A percentile compares a stretch with the other conserved stretches of the same genome.
phyloP scores from a whole-genome alignment of 495 filamentous ascomycete species.

The Hyaloscypha bicolor region DNA sequence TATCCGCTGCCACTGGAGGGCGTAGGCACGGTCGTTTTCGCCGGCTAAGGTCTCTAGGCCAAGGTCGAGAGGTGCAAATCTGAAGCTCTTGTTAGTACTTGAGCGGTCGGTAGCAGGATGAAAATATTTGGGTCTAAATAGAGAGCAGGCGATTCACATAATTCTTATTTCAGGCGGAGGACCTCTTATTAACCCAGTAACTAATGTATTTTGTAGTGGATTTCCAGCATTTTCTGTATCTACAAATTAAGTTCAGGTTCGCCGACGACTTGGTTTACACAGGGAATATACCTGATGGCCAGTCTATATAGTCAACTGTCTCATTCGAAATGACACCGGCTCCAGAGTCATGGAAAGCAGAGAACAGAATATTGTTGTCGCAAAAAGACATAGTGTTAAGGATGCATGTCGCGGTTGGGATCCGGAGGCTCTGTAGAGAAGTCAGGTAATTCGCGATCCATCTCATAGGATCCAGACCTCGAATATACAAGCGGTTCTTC shows the following conservation, averaged over 20 bases:
- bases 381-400: slow-evolving; percentile 12
- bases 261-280: background rate
- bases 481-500: no score
- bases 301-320: slow-evolving; percentile 4
- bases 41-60: background rate
- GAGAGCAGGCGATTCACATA: no score
- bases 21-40: background rate
- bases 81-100: background rate
- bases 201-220: background rate
- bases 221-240: background rate
- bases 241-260: background rate
- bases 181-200: background rate
- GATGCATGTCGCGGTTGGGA: no score
- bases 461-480: no score
- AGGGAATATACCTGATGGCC: background rate
- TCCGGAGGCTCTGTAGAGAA: no score
- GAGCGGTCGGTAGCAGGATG: no score
- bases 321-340: background rate
- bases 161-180: background rate
- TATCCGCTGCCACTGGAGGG: background rate
- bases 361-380: background rate
- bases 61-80: slow-evolving; percentile 10
- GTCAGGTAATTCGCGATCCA: no score
- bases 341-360: background rate
- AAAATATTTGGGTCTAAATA: no score